These are phyloP conservation scores for Aspergillus incahuasiensis DNA, from an alignment of 495 filamentous ascomycete genomes.

Conservation along the genomic window DNA sequence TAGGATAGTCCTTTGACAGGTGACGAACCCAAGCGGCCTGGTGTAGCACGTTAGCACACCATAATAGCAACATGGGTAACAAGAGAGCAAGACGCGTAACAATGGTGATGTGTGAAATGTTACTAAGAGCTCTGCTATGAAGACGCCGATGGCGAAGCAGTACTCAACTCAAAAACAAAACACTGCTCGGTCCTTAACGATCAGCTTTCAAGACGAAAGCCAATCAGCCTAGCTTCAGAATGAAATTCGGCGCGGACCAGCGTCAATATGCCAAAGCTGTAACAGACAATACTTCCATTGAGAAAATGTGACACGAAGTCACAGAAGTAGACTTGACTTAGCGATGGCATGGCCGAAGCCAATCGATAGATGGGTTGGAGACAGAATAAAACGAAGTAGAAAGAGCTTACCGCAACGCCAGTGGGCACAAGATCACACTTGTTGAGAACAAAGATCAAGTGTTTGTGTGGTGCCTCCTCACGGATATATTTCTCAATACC, in stretches of 20 bases:
- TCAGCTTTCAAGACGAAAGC: conserved; percentile 74
- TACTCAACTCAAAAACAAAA: conserved; percentile 88
- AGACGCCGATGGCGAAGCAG: conserved; percentile 38
- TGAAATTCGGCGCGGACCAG: conserved; percentile 63
- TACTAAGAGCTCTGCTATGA: conserved; percentile 91
- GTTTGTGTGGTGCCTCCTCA: conserved; percentile 92
- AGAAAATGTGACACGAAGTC: conserved; percentile 35
- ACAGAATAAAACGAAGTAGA: conserved; percentile 12
- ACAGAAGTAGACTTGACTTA: conserved; percentile 92
- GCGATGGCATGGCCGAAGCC: conserved; percentile 55
- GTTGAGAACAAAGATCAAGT: conserved; percentile 87
- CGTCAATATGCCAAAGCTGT: conserved; percentile 94
- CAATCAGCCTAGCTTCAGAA: conserved; percentile 61
- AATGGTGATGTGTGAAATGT: conserved; percentile 81
- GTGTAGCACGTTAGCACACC: conserved; percentile 37
- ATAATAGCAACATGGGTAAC: conserved; percentile 12
- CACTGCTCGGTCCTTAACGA: conserved; percentile 56
- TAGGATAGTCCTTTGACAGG: conserved; percentile 82
- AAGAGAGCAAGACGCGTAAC: conserved; percentile 5
- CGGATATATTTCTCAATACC: conserved; percentile 90
- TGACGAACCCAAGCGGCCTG: conserved; percentile 82
- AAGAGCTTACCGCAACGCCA: conserved; percentile 78
- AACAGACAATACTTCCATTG: conserved; percentile 86
- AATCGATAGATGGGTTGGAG: conserved; percentile 12
- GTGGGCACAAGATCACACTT: conserved; percentile 97